These are phyloP conservation scores for Globisporangium ultimum DNA, from an alignment of 352 stramenopile species.

Conservation along the genomic window DNA sequence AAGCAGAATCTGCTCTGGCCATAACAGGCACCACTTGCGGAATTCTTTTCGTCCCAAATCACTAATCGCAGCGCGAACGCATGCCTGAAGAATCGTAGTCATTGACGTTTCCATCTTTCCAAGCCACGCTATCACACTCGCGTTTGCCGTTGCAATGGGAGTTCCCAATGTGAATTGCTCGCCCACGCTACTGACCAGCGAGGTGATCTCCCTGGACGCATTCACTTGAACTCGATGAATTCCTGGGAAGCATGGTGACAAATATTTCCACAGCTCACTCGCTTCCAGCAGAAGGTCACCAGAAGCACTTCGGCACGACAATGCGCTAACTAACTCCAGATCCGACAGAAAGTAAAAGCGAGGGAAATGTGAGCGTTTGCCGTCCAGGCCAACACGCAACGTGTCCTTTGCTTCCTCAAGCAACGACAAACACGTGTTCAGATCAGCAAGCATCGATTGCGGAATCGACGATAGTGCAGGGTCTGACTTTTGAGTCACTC, in stretches of 20 bases:
- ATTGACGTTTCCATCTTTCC: conserved; percentile 58
- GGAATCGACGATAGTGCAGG: background rate
- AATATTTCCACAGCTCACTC: conserved; percentile 31
- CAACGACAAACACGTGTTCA: conserved; percentile 34
- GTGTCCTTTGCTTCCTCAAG: conserved; percentile 42
- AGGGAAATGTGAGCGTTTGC: conserved; percentile 48
- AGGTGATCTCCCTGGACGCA: conserved; percentile 44
- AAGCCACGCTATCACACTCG: conserved; percentile 45
- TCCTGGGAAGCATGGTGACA: conserved; percentile 61
- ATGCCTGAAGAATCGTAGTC: conserved; percentile 66
- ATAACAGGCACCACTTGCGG: conserved; percentile 77
- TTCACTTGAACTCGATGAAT: conserved; percentile 47
- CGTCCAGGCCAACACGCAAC: conserved; percentile 45
- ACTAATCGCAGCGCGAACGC: conserved; percentile 49
- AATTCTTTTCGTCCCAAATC: conserved; percentile 78
- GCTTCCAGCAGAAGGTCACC: conserved; percentile 12
- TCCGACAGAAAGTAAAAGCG: conserved; percentile 75
- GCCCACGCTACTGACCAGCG: conserved; percentile 41
- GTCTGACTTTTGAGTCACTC: conserved; percentile 3
- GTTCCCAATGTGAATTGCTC: conserved; percentile 58
- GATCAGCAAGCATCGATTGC: conserved; percentile 23
- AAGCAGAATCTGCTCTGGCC: conserved; percentile 72
- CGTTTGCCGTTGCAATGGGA: conserved; percentile 39
- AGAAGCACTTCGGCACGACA: conserved; percentile 21
- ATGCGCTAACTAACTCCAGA: conserved; percentile 40